Evolutionary conservation across 208 protist genomes (phyloP), one percentile per base, ranked within the genome.

Genomic region (Zelonia costaricensis): DNA sequence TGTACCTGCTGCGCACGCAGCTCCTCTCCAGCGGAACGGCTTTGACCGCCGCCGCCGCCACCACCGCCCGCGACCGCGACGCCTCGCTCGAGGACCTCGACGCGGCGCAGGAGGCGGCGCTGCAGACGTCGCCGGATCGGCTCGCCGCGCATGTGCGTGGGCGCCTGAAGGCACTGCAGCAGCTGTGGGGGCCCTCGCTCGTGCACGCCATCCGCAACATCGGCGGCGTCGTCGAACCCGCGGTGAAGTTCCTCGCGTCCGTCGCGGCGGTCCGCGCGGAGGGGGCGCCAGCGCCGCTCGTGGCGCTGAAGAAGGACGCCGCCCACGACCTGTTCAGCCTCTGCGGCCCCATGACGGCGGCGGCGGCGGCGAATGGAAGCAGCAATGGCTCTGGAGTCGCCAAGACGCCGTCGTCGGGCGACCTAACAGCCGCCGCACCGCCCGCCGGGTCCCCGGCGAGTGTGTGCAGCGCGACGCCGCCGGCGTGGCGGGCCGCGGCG

Each of bases 101-200:
- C 48, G 56, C 49, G n/a, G 63, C 22, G 3, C 39, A 64, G 12
- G 65, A 60, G 15, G 56, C 54, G 16, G 31, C 39, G 25, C 52
- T 51, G 27, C 20, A 47, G 15, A 45, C 57, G 22, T 42, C 78
- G 18, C 45, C 52, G 8, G 63, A 63, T 30, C 62, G 60, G 44
- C 6, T 74, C 6, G 62, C 52, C 1, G 51, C 57, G 23, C 36
- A 62, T 49, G 71, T 78, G 28, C 62, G 49, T 9, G n/a, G 20
- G 16, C 73, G 82, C 25, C 69, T 62, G 15, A 46, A 62, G 13
- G 77, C 70, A 15, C 56, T 94, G 47, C 59, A 59, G 15, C 33
- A 20, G 25, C 22, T 71, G 16, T 82, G 86, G 62, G 88, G 88
- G 2, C 80, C 82, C 1, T 76, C 82, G 25, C 73, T 94, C 16